Evolutionary conservation across 108 stramenopile genomes (phyloP).

Genomic region (Nitzschia inconspicua): DNA sequence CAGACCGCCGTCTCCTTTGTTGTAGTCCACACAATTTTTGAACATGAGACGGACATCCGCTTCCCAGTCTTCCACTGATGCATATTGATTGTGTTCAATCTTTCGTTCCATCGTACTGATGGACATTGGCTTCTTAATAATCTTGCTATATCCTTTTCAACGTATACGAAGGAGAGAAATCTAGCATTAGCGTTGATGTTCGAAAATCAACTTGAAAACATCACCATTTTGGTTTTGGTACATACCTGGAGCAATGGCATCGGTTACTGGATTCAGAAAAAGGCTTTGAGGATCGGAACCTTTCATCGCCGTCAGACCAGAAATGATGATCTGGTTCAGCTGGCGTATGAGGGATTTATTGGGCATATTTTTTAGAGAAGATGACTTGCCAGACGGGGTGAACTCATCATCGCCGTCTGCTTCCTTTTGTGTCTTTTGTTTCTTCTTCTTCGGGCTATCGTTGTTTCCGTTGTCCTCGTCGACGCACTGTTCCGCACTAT

Average conservation of each 20-base stretch:
- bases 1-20: slow-evolving; percentile 65
- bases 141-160: slow-evolving; percentile 44
- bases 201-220: too few relatives aligned
- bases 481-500: slow-evolving; percentile 38
- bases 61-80: slow-evolving; percentile 59
- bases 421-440: slow-evolving; percentile 17
- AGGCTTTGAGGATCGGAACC: slow-evolving; percentile 75
- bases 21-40: slow-evolving; percentile 81
- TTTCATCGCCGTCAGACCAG: slow-evolving; percentile 65
- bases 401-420: slow-evolving; percentile 6
- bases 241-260: slow-evolving; percentile 82
- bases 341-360: slow-evolving; percentile 55
- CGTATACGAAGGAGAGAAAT: not conserved
- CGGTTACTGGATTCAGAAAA: slow-evolving; percentile 87
- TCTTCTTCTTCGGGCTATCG: slow-evolving; percentile 16
- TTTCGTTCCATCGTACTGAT: slow-evolving; percentile 76
- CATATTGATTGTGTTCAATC: slow-evolving; percentile 56
- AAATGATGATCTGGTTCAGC: slow-evolving; percentile 64
- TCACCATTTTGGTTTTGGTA: too few relatives aligned
- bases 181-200: too few relatives aligned
- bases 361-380: slow-evolving; percentile 13
- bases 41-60: slow-evolving; percentile 84
- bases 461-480: slow-evolving; percentile 20
- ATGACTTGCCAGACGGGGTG: slow-evolving; percentile 13
- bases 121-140: slow-evolving; percentile 83